Base-by-base conservation (phyloP, 176 grass and related monocot species). In the Poa pratensis region DNA sequence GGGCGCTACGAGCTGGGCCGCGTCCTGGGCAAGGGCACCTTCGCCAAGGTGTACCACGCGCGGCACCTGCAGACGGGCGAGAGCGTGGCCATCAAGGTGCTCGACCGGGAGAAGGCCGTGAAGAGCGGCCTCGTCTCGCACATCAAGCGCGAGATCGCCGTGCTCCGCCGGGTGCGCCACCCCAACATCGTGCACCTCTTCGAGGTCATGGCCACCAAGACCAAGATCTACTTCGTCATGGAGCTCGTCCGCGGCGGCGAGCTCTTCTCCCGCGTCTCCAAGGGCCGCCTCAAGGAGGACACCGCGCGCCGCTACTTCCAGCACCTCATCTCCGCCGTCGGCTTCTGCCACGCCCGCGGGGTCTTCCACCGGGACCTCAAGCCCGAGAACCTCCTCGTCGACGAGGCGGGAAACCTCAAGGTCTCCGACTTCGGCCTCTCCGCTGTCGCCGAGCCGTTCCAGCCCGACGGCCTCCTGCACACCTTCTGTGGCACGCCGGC, bases 151-250 rank as follows among this genome's bases (percentile, higher is more conserved):
- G 97, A 99, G 91, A 96, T 99, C 84, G 80, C 92, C 35, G 91
- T 99, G 79, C 91, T 99, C n/a, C 90, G 92, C 51, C 94, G 94
- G 35, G 97, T 99, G 62, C 93, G 97, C 64, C 97, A 99, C 83
- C 97, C 97, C 0, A 96, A 99, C 86, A 90, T 96, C 85, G 97
- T 99, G 23, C 93, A 91, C 69, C 94, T 99, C 22, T 90, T 92
- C 85, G 97, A 99, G 88, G 97, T 99, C 17, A 96, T 99, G 97
- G 97, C 97, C 64, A 94, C 94, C 34, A 99, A 94, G 83, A 83
- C 94, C 20, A 99, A 99, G 97, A 99, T 99, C 88, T 99, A 99
- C 83, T 92, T 99, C 88, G 94, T 99, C 23, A 99, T 99, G 95
- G 95, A 98, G 89, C 84, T 88, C 80, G 93, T 98, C 67, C 80